Percentiles rank a stretch among this genome's conserved stretches.
Conservation (phyloP, 73 alveolate species). For the Paramecium pentaurelia region DNA sequence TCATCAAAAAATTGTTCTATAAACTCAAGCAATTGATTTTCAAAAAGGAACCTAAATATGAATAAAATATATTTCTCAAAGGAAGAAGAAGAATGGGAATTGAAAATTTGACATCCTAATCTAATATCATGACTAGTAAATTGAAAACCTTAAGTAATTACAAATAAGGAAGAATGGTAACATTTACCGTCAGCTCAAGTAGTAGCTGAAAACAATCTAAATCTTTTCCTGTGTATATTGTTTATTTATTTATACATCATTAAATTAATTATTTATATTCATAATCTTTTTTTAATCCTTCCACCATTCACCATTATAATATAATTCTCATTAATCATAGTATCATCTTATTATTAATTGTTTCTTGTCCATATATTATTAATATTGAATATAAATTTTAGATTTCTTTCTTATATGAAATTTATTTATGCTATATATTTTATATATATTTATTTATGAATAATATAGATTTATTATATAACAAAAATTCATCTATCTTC, state of each 20-base stretch:
- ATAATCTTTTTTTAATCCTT: neutral
- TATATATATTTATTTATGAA: too few species aligned
- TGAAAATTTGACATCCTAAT: neutral
- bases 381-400: too few species aligned
- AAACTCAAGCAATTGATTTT: neutral
- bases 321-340: too few species aligned
- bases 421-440: too few species aligned
- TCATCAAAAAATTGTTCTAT: neutral
- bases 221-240: slow-evolving; percentile 12
- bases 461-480: too few species aligned
- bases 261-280: slow-evolving; percentile 1
- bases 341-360: too few species aligned
- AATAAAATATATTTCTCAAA: slow-evolving; percentile 18
- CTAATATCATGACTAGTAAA: neutral
- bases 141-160: neutral
- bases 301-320: neutral
- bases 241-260: neutral
- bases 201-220: neutral
- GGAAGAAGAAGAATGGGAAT: slow-evolving; percentile 9
- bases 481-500: too few species aligned
- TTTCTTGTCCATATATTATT: too few species aligned
- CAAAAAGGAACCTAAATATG: neutral
- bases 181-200: neutral
- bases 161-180: neutral
- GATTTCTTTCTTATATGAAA: too few species aligned